Evolutionary conservation across 805 yeast genomes (phyloP), one percentile per base, ranked within the genome.

Genomic region (Saccharomycopsis sp.): DNA sequence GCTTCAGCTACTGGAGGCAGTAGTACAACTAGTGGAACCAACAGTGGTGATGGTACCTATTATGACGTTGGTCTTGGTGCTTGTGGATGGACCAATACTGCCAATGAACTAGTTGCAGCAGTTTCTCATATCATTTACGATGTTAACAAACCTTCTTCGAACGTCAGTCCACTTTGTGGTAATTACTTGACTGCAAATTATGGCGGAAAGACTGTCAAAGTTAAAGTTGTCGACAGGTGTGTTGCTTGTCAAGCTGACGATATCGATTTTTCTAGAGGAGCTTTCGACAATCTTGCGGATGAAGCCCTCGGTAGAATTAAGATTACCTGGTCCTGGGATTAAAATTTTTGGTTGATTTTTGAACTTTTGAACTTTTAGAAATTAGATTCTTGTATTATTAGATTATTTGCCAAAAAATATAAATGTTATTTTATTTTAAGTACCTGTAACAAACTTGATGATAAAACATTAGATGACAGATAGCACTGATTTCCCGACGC

Each of bases 231-330:
- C 19, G 81, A 75, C 57, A 60, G 75, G 16, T 76, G 81, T 56
- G 71, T 56, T 35, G 75, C 72, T 1, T 75, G 81, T 52, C 51
- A 59, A 31, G 61, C 62, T 20, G 45, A 61, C 44, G 75, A 72
- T 53, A 63, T 75, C 45, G 80, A 76, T 55, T 67, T 75, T 42
- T 72, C 79, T 9, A 77, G 78, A n/a, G 42, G 67, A 36, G 81
- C 80, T 3, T 75, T 76, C 50, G 33, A 55, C 5, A 49, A 65
- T 44, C 58, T 75, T 43, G 79, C 78, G 13, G 72, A 67, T 53
- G 35, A 38, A 27, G 9, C 35, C 11, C 23, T 26, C 11, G 47
- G 47, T 4, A 44, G 43, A 44, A 38, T 44, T 19, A 3, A 17
- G 7, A 38, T 44, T 4, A 44, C 47, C 29, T 44, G 47, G 47